Evolutionary conservation across 495 filamentous ascomycete species (phyloP).

Genomic region (Wilcoxina mikolae): DNA sequence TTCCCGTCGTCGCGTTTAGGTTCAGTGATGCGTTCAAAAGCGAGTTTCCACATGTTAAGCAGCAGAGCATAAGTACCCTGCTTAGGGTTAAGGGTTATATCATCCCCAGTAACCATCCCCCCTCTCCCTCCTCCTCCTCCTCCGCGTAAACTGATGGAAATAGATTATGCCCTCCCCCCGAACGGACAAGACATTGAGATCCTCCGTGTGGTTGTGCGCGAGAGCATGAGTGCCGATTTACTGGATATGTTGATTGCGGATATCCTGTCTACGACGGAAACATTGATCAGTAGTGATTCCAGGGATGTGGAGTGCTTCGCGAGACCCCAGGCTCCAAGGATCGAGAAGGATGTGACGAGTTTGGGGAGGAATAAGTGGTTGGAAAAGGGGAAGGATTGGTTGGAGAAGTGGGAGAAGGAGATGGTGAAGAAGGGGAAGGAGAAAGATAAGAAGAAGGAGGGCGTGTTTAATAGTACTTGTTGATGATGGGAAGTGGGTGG

Average conservation of each 20-base stretch:
- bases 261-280: conserved; percentile 22
- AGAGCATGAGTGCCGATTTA: conserved; percentile 54
- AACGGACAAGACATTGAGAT: conserved; percentile 50
- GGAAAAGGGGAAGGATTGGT: not conserved
- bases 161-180: conserved; percentile 54
- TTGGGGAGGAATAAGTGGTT: conserved; percentile 4
- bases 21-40: conserved; percentile 48
- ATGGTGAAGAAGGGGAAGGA: conserved; percentile 4
- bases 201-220: conserved; percentile 51
- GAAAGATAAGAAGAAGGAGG: no score
- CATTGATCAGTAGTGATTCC: conserved; percentile 34
- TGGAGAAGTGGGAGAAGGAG: conserved; percentile 11
- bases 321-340: conserved; percentile 23
- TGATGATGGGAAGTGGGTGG: no score
- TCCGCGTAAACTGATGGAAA: not conserved
- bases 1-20: conserved; percentile 59
- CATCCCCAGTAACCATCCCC: conserved; percentile 43
- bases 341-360: conserved; percentile 22
- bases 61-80: conserved; percentile 49
- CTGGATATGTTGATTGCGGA: conserved; percentile 40
- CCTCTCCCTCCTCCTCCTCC: not conserved
- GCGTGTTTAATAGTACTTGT: conserved; percentile 18
- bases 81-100: conserved; percentile 59
- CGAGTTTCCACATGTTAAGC: conserved; percentile 49
- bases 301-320: conserved; percentile 34